Evolutionary conservation across 169 alveolate species (phyloP).

Genomic region (Babesia sp.): DNA sequence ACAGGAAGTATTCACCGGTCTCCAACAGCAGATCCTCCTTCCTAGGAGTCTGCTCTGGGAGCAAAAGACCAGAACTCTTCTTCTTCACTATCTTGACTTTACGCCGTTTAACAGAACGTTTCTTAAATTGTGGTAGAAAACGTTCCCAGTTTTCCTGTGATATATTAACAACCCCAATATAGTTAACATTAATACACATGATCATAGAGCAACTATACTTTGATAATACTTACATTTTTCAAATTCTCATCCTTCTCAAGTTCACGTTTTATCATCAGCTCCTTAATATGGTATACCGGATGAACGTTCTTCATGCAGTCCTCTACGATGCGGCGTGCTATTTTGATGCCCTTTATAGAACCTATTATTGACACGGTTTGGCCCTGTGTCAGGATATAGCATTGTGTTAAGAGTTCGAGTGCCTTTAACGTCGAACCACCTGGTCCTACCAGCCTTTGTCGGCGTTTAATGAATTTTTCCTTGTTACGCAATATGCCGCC

Average conservation of each 20-base stretch:
- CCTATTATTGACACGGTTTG: slow-evolving; percentile 98
- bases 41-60: slow-evolving; percentile 88
- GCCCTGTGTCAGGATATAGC: slow-evolving; percentile 97
- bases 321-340: slow-evolving; percentile 92
- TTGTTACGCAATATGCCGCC: slow-evolving; percentile 92
- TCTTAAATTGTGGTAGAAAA: slow-evolving; percentile 97
- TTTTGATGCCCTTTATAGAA: slow-evolving; percentile 90
- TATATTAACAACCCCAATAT: slow-evolving; percentile 27
- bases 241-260: slow-evolving; percentile 93
- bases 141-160: slow-evolving; percentile 93
- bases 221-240: slow-evolving; percentile 65
- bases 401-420: slow-evolving; percentile 95
- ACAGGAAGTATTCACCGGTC: slow-evolving; percentile 95
- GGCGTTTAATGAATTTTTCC: slow-evolving; percentile 96
- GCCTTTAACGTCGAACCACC: slow-evolving; percentile 98
- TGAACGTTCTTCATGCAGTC: slow-evolving; percentile 98
- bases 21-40: slow-evolving; percentile 96
- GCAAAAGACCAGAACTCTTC: slow-evolving; percentile 85
- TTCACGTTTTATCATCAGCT: slow-evolving; percentile 97
- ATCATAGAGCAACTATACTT: neutral
- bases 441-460: slow-evolving; percentile 99
- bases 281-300: slow-evolving; percentile 98
- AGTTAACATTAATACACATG: neutral
- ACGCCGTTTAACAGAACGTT: slow-evolving; percentile 90
- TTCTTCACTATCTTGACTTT: slow-evolving; percentile 78